Conservation (phyloP, 495 filamentous ascomycete genomes). For the Hyaloscypha finlandica region DNA sequence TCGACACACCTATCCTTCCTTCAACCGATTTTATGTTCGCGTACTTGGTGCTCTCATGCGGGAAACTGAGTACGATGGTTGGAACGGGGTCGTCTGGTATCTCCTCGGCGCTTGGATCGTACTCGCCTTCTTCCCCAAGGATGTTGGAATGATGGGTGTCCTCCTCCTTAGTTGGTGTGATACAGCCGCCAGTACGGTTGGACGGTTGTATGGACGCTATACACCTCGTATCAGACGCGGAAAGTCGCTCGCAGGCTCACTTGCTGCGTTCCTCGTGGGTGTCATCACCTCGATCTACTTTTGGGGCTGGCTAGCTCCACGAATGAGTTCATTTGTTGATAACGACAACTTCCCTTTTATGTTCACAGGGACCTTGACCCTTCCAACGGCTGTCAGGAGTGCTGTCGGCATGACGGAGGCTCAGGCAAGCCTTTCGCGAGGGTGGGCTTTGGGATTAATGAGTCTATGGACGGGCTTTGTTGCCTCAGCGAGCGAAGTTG, state of each 20-base stretch:
- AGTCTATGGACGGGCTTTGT: slow-evolving; percentile 85
- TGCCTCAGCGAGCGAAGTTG: slow-evolving; percentile 84
- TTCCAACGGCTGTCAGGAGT: slow-evolving; percentile 58
- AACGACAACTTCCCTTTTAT: slow-evolving; percentile 70
- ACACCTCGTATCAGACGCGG: slow-evolving; percentile 81
- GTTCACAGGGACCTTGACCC: slow-evolving; percentile 71
- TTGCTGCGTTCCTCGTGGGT: slow-evolving; percentile 81
- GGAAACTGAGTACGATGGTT: slow-evolving; percentile 87
- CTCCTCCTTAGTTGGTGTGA: slow-evolving; percentile 96
- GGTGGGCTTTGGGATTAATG: slow-evolving; percentile 78
- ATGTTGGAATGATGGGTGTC: slow-evolving; percentile 86
- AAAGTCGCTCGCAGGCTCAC: slow-evolving; percentile 87
- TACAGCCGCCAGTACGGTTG: slow-evolving; percentile 92
- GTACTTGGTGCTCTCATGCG: slow-evolving; percentile 90
- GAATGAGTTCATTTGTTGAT: slow-evolving; percentile 63
- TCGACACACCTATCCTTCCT: slow-evolving; percentile 73
- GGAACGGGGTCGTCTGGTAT: slow-evolving; percentile 97
- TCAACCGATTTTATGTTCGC: slow-evolving; percentile 88
- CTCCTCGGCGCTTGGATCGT: slow-evolving; percentile 86
- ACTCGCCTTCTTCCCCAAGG: slow-evolving; percentile 87
- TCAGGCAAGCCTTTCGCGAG: slow-evolving; percentile 59
- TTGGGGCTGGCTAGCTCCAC: slow-evolving; percentile 83
- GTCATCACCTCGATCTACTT: slow-evolving; percentile 78
- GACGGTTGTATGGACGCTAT: slow-evolving; percentile 82
- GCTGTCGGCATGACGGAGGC: slow-evolving; percentile 49